Evolutionary conservation across 2,329 filamentous ascomycete genomes (phyloP).

Genomic region (Hypoxylon sp.): DNA sequence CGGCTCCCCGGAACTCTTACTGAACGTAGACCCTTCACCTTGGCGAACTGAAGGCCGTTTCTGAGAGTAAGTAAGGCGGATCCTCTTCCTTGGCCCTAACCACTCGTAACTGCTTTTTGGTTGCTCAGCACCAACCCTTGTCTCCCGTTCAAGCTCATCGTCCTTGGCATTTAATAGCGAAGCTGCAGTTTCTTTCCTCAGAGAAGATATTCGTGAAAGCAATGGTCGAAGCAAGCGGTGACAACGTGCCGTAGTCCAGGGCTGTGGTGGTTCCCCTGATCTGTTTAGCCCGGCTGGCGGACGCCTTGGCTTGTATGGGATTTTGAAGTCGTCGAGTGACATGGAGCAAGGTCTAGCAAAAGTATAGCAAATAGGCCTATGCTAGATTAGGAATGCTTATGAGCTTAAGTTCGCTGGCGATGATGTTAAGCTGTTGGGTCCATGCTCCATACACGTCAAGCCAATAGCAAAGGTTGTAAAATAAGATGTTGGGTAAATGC

Average conservation of each 20-base stretch:
- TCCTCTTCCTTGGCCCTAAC: slow-evolving; percentile 51
- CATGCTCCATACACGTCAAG: slow-evolving; percentile 4
- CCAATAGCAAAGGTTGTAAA: slow-evolving; percentile 11
- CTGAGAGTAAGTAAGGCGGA: slow-evolving; percentile 54
- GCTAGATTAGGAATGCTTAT: slow-evolving; percentile 17
- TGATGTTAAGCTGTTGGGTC: slow-evolving; percentile 17
- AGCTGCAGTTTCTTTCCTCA: slow-evolving; percentile 55
- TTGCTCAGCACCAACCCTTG: slow-evolving; percentile 20
- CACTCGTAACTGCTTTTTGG: slow-evolving; percentile 40
- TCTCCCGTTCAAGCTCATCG: slow-evolving; percentile 25
- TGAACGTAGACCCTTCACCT: slow-evolving; percentile 4
- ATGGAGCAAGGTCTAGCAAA: slow-evolving; percentile 31
- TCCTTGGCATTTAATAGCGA: slow-evolving; percentile 26
- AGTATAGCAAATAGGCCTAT: slow-evolving; percentile 26
- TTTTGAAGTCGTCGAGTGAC: slow-evolving; percentile 39
- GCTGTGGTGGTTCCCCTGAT: slow-evolving; percentile 40
- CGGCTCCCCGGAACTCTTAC: slow-evolving; percentile 14
- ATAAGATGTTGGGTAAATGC: slow-evolving; percentile 15
- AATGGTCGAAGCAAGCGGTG: slow-evolving; percentile 61
- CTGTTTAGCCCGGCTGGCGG: slow-evolving; percentile 39
- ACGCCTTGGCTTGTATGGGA: slow-evolving; percentile 44
- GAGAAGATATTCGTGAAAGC: slow-evolving; percentile 59
- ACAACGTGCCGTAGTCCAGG: slow-evolving; percentile 62
- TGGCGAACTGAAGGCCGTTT: slow-evolving; percentile 35
- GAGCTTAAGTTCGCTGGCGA: slow-evolving; percentile 14